Evolutionary conservation across 306 rosid species (phyloP), one percentile per base, ranked within the genome.

Genomic region (Acacia melanoxylon): DNA sequence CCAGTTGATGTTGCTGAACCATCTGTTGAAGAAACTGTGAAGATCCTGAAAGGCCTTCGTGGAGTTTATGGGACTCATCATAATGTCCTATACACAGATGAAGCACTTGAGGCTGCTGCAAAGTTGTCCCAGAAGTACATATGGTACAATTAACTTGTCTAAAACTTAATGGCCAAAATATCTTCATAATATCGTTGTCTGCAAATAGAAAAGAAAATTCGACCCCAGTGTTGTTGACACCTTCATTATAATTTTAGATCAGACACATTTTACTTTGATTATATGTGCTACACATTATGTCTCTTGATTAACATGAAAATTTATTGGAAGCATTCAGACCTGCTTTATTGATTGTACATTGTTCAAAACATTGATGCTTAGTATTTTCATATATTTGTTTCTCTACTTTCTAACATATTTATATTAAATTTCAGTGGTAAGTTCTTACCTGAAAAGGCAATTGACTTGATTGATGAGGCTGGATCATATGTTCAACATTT

Each of bases 11-110:
- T 91, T 40, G 88, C 86, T 1, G 92, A 90, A 72, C 93, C 93
- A 78, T 73, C 93, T 27, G 86, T 91, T 31, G 93, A 90, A 14
- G 96, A 91, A 81, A 90, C 93, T 54, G 81, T 90, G 72, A 85
- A 68, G 73, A 91, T 91, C 83, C 75, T 90, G 84, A 86, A 91
- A 85, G 96, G 96, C 24, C 92, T 91, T 59, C 81, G 91, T 24
- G 92, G 88, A 77, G 88, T 89, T 2, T 91, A 90, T 62, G 93
- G 90, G 81, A 85, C 89, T 76, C 93, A 91, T 78, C 92, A 90
- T 90, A 91, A 91, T 80, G 91, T 91, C 46, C 92, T 84, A 20
- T 89, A 90, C 82, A 91, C 96, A 6, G 91, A 91, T 62, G 92
- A 89, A 83, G 88, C 96, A 40, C 79, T 91, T 63, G 88, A 86